Evolutionary conservation across 2,329 filamentous ascomycete species (phyloP).

Genomic region (Neonectria sp.): DNA sequence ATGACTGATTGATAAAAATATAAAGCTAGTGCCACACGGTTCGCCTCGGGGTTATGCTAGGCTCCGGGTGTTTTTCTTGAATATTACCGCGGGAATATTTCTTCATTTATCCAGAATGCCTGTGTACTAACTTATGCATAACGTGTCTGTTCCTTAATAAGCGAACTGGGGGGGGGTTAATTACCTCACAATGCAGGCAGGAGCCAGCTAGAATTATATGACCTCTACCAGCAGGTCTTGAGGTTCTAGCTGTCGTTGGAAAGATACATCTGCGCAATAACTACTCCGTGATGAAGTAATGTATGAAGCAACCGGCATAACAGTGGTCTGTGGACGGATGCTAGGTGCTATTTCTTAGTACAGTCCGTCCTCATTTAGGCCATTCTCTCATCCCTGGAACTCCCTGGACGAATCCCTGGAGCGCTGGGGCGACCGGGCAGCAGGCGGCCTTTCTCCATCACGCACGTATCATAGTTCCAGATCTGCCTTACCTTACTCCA

Average conservation of each 20-base stretch:
- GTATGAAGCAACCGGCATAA: background rate
- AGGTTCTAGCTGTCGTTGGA: background rate
- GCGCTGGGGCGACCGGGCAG: conserved; percentile 1
- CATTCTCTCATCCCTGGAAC: background rate
- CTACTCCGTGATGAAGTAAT: background rate
- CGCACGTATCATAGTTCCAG: background rate
- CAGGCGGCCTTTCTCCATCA: conserved; percentile 3
- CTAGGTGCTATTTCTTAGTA: background rate
- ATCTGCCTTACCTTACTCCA: background rate
- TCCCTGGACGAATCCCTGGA: conserved; percentile 6
- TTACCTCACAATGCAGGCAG: background rate
- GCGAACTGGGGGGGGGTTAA: background rate
- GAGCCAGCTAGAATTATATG: background rate
- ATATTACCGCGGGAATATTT: background rate
- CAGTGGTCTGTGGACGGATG: background rate
- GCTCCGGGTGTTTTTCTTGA: background rate
- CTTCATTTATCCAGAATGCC: background rate
- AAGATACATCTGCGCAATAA: too few relatives aligned
- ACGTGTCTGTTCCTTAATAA: background rate
- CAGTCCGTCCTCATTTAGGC: background rate
- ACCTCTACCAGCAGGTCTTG: background rate
- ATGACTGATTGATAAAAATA: conserved; percentile 23
- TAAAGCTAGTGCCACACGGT: conserved; percentile 2
- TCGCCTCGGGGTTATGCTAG: conserved; percentile 21
- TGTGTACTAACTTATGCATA: background rate